Base-by-base conservation (phyloP, 2,329 filamentous ascomycete species). In the Fusarium sp. region DNA sequence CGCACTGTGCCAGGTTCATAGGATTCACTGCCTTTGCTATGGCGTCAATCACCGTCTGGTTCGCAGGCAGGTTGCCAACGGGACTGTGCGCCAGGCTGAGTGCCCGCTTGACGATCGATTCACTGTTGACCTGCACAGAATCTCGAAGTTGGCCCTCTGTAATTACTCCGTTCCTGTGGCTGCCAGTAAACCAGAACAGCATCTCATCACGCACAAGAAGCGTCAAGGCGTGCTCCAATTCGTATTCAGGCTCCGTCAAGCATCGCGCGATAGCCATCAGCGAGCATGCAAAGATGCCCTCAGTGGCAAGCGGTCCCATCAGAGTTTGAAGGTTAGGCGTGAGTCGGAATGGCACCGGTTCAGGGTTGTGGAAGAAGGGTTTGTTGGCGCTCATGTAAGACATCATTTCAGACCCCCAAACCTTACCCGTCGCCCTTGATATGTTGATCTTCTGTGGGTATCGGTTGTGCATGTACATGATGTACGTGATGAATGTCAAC, bases 191-290 rank as follows among this genome's bases (percentile, higher is more conserved):
- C 96, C 96, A 99, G 84, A 95, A 97, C 75, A 96, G 95, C 89
- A 99, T 97, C 84, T 99, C 96, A 79, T 99, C 96, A 12, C 96
- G 91, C 72, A 99, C 96, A 82, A 98, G 98, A 67, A 99, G 90
- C 64, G 92, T 94, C 56, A 99, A 89, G 68, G 97, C 94, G 82
- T 98, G 95, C 81, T 98, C 96, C n/a, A 99, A 89, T 82, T 98
- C 95, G 78, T 90, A 89, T 80, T 93, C 90, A 32, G 95, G 94
- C 79, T 98, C 95, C 18, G 95, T 97, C 70, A 99, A 88, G 83
- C 94, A 98, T 52, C 96, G 91, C 12, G 96, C 96, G 79, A 99
- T 98, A 4, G 95, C 95, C 95, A 99, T 98, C 77, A 99, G 89
- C 3, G 94, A 92, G 78, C 93, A 94, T n/a, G 93, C 93, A 83